Conservation (phyloP, 192 early-diverging fungal species). For the Podila clonocystis region DNA sequence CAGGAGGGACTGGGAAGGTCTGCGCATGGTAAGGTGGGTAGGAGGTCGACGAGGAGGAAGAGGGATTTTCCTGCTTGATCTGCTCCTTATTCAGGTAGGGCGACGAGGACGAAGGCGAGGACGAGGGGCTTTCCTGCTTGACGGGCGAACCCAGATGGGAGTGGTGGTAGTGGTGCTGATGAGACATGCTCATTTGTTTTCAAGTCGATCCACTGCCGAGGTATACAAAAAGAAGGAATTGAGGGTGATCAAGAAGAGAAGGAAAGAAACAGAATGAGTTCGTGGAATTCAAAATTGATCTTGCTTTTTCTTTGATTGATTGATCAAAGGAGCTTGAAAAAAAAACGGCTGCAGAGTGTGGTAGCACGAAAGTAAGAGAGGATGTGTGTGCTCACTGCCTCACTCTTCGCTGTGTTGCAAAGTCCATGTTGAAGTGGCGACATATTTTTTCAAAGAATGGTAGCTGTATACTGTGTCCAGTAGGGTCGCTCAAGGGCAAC, state of each 20-base stretch:
- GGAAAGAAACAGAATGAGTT: not conserved
- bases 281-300: not conserved
- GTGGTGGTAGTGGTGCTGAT: conserved; percentile 2
- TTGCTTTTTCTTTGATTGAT: not conserved
- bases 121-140: conserved; percentile 3
- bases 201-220: not conserved
- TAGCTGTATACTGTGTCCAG: too few relatives aligned
- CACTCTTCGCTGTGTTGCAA: too few relatives aligned
- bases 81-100: not conserved
- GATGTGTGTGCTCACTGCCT: too few relatives aligned
- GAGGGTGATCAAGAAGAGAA: not conserved
- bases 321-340: not conserved
- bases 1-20: not conserved
- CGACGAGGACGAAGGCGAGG: not conserved
- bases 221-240: not conserved
- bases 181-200: conserved; percentile 4
- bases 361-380: too few relatives aligned
- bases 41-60: not conserved
- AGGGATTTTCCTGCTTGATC: conserved; percentile 1
- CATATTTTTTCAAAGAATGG: too few relatives aligned
- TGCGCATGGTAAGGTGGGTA: conserved; percentile 1
- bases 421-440: too few relatives aligned
- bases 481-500: too few relatives aligned
- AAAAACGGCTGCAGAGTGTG: not conserved
- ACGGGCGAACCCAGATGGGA: not conserved